Base-by-base conservation (phyloP, 305 asterid species). In the Fraxinus nigra region DNA sequence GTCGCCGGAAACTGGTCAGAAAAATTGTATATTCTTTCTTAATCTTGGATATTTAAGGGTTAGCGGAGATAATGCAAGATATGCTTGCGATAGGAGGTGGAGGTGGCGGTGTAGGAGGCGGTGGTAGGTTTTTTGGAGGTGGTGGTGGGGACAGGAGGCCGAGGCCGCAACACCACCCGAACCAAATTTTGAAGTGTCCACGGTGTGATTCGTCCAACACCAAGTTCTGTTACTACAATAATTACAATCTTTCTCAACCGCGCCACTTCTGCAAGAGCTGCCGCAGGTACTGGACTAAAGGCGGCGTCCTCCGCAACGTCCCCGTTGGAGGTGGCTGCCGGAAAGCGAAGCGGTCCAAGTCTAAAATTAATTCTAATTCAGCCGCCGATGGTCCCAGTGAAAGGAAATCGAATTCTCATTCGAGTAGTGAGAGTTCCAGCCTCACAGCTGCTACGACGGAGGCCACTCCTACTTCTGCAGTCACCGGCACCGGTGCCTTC, bases 201-300 rank as follows among this genome's bases (percentile, higher is more conserved):
- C 75, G 75, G 35, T 69, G 75, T 69, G 75, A 67, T 11, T 67
- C 75, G 75, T 18, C 38, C 16, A 67, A 67, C 22, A 67, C 75
- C 38, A 67, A 67, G 37, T 67, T 67, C 38, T 67, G 75, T 67
- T 67, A 67, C 75, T 67, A 67, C 75, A 67, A 67, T 67, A 67
- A 67, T 67, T 67, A 67, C 75, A 67, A 67, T 10, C 75, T 67
- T 67, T 67, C 75, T 67, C 75, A 67, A 37, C 75, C 75, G 18
- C 75, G 75, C 20, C 75, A 67, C 75, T 67, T 67, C 75, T 67
- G 75, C 75, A 67, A 67, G 75, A 67, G 22, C 37, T 67, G 75
- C 75, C 75, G 75, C 38, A 67, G 75, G 75, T 67, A 67, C 75
- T 67, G 75, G 75, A 67, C 75, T 67, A 67, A 30, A 67, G 75